Evolutionary conservation across 1,284 basidiomycete species (phyloP), one percentile per base, ranked within the genome.

Genomic region (Caloboletus firmus): DNA sequence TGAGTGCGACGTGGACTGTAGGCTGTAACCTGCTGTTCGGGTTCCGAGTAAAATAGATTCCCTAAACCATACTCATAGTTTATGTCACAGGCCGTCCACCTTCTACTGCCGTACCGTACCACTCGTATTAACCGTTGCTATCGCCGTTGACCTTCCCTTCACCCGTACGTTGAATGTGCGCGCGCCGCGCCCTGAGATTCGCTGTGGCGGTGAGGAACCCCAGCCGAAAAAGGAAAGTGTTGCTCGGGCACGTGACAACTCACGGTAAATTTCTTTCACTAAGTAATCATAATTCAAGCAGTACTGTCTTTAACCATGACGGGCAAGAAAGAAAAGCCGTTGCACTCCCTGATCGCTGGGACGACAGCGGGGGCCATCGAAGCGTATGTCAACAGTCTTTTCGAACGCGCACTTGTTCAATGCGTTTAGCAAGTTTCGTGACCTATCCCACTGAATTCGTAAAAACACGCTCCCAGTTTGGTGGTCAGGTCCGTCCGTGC

Each of bases 401-500:
- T 22, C 4, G 2, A 4, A 8, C 1, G 1, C n/a, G 12, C 46
- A 51, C 39, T 51, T 52, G 48, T 67, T 75, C 58, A 77, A 60
- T 54, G 56, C 61, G 59, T 72, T 64, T 63, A 76, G 72, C 55
- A 64, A 89, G 86, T 51, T 87, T 88, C 72, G 73, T 87, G 59
- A 91, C 90, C n/a, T 95, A 94, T 62, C 95, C 96, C 0, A 90
- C 94, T 7, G 96, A 99, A 69, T 95, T 86, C 65, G 87, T 95
- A 54, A 98, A 98, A 68, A 93, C 90, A 26, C 81, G 89, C 17
- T 85, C 87, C 4, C 90, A 93, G 70, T 91, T 92, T 59, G 79
- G 83, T 45, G 90, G 89, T 39, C 83, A 90, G 79, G 88, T 84
- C 30, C 24, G 74, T 55, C 13, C 34, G 3, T 12, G 4, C 61